Evolutionary conservation across 2,329 filamentous ascomycete species (phyloP).

Genomic region (Fusarium sp.): DNA sequence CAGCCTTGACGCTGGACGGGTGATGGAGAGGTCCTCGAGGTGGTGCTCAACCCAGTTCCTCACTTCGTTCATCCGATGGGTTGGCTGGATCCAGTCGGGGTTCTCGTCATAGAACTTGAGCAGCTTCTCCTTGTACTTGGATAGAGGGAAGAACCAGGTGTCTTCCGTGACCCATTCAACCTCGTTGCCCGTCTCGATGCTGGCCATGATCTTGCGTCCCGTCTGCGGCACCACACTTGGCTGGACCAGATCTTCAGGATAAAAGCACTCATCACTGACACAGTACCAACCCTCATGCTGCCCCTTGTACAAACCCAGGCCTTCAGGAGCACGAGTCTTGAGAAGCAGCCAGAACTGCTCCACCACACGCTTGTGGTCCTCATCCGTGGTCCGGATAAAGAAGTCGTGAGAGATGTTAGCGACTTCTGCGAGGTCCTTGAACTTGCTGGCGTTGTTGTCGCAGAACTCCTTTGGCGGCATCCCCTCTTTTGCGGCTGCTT

Average conservation of each 20-base stretch:
- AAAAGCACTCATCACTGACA: constrained; percentile 96
- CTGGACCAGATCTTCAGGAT: constrained; percentile 81
- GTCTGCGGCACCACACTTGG: constrained; percentile 81
- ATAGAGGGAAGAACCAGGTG: constrained; percentile 96
- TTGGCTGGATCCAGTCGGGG: constrained; percentile 81
- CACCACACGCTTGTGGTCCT: constrained; percentile 84
- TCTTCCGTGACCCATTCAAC: constrained; percentile 95
- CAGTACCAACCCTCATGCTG: constrained; percentile 97
- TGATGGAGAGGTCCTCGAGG: constrained; percentile 89
- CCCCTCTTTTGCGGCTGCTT: constrained; percentile 78
- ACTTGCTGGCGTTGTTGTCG: constrained; percentile 83
- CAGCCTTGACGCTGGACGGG: constrained; percentile 80
- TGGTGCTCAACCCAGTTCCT: constrained; percentile 80
- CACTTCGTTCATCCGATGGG: constrained; percentile 80
- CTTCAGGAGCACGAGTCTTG: constrained; percentile 63
- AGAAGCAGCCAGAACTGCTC: constrained; percentile 90
- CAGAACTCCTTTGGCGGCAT: constrained; percentile 87
- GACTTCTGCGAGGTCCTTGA: constrained; percentile 77
- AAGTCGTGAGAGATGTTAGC: constrained; percentile 81
- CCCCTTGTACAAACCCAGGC: constrained; percentile 83
- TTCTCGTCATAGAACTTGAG: constrained; percentile 84
- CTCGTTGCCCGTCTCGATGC: constrained; percentile 87
- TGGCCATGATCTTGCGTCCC: constrained; percentile 84
- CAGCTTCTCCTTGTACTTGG: constrained; percentile 81
- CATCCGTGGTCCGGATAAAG: constrained; percentile 93